Percentiles rank a stretch among this genome's conserved stretches.
Evolutionary conservation across 2,329 filamentous ascomycete genomes (phyloP).

Genomic region (Waltergamsia citrina): DNA sequence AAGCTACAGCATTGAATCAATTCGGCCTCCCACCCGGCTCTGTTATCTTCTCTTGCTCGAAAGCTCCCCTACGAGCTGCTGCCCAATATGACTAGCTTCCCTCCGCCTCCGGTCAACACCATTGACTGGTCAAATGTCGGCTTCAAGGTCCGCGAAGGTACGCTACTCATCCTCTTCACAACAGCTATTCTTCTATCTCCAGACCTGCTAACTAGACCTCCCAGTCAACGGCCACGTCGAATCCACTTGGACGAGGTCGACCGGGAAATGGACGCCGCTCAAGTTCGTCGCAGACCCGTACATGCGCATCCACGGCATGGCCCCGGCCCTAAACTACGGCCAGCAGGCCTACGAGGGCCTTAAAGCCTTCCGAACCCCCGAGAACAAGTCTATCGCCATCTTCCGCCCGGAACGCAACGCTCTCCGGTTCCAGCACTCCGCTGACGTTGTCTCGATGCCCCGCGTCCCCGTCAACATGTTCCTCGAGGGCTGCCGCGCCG

Average conservation of each 20-base stretch:
- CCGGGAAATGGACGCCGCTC: conserved; percentile 68
- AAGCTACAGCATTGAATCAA: no score
- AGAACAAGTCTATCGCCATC: conserved; percentile 62
- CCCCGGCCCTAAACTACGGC: conserved; percentile 90
- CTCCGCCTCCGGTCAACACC: conserved; percentile 66
- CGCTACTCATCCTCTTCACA: not conserved
- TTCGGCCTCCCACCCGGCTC: no score
- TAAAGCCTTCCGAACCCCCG: conserved; percentile 81
- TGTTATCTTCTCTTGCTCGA: not conserved
- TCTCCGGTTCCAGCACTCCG: conserved; percentile 72
- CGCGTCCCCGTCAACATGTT: conserved; percentile 70
- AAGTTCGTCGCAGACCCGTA: conserved; percentile 75
- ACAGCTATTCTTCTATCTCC: not conserved
- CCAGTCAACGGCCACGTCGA: conserved; percentile 91
- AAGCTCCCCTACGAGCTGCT: not conserved
- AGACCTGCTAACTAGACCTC: not conserved
- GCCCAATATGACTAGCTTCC: conserved; percentile 47
- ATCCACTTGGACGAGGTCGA: conserved; percentile 68
- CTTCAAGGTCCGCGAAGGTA: conserved; percentile 86
- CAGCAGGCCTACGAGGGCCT: conserved; percentile 98
- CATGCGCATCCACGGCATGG: conserved; percentile 89
- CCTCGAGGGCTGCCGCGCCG: conserved; percentile 64
- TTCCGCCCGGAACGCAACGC: conserved; percentile 88
- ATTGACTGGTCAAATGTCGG: conserved; percentile 94
- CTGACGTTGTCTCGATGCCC: conserved; percentile 75